A percentile compares a stretch with the other conserved stretches of the same genome.
These are phyloP conservation scores for Coniferiporia sulphurascens DNA, from an alignment of 1,284 basidiomycete genomes.

Conservation along the genomic window DNA sequence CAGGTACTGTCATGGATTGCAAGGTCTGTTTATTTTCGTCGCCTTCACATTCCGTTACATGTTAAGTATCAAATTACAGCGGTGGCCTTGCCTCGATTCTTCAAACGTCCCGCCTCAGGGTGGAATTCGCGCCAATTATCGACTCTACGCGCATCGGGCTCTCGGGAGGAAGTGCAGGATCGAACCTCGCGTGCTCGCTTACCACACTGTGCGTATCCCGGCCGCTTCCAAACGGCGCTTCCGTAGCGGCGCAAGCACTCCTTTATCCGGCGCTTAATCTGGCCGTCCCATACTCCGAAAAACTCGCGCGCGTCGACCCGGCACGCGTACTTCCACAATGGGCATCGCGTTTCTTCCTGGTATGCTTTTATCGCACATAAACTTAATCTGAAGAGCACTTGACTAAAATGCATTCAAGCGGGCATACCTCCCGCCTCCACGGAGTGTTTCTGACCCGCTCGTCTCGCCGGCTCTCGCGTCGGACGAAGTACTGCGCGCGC, in stretches of 20 bases:
- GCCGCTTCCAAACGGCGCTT: slow-evolving; percentile 17
- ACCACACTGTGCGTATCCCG: slow-evolving; percentile 17
- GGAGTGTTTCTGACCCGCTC: slow-evolving; percentile 19
- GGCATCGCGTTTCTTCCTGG: slow-evolving; percentile 23
- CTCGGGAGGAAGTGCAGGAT: slow-evolving; percentile 24
- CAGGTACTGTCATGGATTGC: slow-evolving; percentile 25
- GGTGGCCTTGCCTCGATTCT: slow-evolving; percentile 17
- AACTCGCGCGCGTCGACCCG: slow-evolving; percentile 23
- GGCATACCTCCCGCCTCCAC: slow-evolving; percentile 24
- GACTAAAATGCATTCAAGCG: background rate
- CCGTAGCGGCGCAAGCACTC: slow-evolving; percentile 20
- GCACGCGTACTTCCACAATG: slow-evolving; percentile 23
- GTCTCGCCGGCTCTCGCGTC: slow-evolving; percentile 24
- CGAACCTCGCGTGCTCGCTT: slow-evolving; percentile 24
- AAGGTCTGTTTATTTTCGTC: slow-evolving; percentile 7
- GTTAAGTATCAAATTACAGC: slow-evolving; percentile 2
- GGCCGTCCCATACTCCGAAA: slow-evolving; percentile 23
- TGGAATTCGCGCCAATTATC: slow-evolving; percentile 2
- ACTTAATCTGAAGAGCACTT: background rate
- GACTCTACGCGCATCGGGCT: slow-evolving; percentile 23
- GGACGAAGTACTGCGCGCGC: slow-evolving; percentile 15
- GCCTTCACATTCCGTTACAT: background rate
- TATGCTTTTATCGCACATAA: background rate
- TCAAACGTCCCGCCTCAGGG: background rate
- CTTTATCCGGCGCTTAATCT: slow-evolving; percentile 24